Conservation (phyloP, 163 green algal genomes). For the Botryococcus braunii region DNA sequence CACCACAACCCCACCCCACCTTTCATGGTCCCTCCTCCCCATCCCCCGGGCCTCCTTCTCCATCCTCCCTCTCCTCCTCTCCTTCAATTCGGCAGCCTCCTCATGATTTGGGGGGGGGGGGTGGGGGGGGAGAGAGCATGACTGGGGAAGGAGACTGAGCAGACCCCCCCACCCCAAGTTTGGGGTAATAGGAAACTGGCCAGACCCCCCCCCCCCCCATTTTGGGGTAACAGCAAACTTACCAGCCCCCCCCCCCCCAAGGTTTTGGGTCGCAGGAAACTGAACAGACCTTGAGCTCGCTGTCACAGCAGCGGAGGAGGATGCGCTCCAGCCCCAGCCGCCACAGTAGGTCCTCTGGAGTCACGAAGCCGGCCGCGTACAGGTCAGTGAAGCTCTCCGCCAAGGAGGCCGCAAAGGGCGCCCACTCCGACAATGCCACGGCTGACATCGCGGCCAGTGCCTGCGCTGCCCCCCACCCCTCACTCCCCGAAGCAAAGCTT, state of each 20-base stretch:
- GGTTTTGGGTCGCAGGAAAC: neutral
- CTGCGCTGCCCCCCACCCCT: too few relatives aligned
- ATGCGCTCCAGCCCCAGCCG: conserved; percentile 47
- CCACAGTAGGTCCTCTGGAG: conserved; percentile 41
- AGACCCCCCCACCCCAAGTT: neutral
- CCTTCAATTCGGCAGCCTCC: too few relatives aligned
- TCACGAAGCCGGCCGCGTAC: conserved; percentile 18
- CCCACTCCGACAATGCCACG: conserved; percentile 37
- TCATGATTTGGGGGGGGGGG: too few relatives aligned
- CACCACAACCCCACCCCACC: too few relatives aligned
- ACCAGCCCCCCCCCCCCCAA: neutral
- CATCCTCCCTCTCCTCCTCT: too few relatives aligned
- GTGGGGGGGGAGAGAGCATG: too few relatives aligned
- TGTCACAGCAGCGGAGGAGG: conserved; percentile 17
- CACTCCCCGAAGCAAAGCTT: too few relatives aligned
- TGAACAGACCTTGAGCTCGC: neutral
- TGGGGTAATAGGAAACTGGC: neutral
- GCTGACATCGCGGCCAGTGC: conserved; percentile 23
- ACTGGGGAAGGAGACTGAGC: neutral
- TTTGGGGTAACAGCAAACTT: too few relatives aligned
- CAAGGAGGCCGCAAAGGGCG: conserved; percentile 53
- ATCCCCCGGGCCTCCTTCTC: too few relatives aligned
- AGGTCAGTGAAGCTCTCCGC: conserved; percentile 31
- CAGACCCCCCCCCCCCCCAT: too few relatives aligned
- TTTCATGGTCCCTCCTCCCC: too few relatives aligned